These are phyloP conservation scores for Bothriochloa decipiens DNA, from an alignment of 176 grass and related monocot species.

Conservation along the genomic window DNA sequence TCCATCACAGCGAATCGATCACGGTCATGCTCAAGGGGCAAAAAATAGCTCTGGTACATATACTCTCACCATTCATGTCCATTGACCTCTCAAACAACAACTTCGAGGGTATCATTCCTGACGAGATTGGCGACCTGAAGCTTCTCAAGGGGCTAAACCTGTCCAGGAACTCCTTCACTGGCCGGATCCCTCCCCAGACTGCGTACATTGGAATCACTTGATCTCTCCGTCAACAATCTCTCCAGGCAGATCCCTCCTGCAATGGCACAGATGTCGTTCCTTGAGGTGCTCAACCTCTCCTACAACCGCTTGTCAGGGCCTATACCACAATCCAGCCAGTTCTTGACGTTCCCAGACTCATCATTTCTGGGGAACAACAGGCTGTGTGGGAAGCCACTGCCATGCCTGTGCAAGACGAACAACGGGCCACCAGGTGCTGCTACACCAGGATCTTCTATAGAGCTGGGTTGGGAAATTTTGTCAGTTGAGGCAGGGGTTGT, in stretches of 20 bases:
- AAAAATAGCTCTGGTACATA: not conserved
- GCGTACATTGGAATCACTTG: not conserved
- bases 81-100: not conserved
- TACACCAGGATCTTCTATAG: not conserved
- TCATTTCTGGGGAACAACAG: not conserved
- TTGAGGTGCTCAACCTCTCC: conserved; percentile 5
- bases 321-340: conserved; percentile 8
- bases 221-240: not conserved
- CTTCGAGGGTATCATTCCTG: not conserved
- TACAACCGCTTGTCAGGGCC: not conserved
- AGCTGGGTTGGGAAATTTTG: not conserved
- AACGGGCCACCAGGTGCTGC: not conserved
- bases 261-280: not conserved
- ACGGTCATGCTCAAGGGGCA: not conserved
- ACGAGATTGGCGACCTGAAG: not conserved
- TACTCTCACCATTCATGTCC: not conserved
- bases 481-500: not conserved
- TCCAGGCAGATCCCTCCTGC: not conserved
- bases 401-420: not conserved
- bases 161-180: not conserved
- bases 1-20: not conserved
- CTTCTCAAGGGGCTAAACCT: not conserved
- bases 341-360: not conserved
- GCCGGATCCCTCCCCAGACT: not conserved
- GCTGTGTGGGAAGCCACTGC: not conserved